These are phyloP conservation scores for Mycena metata DNA, from an alignment of 768 basidiomycete genomes.

Conservation along the genomic window DNA sequence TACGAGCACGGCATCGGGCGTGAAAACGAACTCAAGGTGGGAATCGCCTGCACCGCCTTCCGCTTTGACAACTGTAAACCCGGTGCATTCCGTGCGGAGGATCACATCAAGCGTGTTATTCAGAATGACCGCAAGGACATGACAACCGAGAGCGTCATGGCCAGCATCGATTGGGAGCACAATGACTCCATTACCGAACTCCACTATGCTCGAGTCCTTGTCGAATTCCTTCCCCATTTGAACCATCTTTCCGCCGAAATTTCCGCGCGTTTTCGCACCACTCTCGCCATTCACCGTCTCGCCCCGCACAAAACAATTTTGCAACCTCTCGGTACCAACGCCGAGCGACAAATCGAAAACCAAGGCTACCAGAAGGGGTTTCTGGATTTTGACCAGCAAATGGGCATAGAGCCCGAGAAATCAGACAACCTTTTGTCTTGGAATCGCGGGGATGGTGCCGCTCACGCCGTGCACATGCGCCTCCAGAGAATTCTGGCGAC, in stretches of 20 bases:
- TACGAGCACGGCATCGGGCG: constrained; percentile 3
- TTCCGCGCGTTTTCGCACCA: constrained; percentile 2
- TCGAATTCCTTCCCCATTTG: not conserved
- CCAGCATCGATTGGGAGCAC: constrained; percentile 1
- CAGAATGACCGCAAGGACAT: constrained; percentile 2
- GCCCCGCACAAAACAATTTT: not conserved
- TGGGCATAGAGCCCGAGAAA: constrained; percentile 1
- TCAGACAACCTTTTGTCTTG: too few relatives aligned
- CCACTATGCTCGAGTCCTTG: not conserved
- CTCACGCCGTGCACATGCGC: not conserved
- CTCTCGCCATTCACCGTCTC: not conserved
- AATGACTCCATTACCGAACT: not conserved
- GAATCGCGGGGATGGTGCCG: constrained; percentile 11
- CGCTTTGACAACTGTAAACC: not conserved
- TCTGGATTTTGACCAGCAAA: constrained; percentile 8
- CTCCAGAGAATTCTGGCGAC: constrained; percentile 11
- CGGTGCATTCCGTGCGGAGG: too few relatives aligned
- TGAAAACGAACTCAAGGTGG: not conserved
- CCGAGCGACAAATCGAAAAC: constrained; percentile 6
- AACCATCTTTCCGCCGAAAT: not conserved
- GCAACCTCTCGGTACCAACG: constrained; percentile 10
- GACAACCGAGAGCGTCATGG: not conserved
- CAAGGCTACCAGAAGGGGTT: not conserved
- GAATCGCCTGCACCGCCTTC: not conserved
- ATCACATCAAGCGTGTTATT: not conserved